Evolutionary conservation across 805 yeast species (phyloP), one percentile per base, ranked within the genome.

Genomic region (Metschnikowia noctiluminum): DNA sequence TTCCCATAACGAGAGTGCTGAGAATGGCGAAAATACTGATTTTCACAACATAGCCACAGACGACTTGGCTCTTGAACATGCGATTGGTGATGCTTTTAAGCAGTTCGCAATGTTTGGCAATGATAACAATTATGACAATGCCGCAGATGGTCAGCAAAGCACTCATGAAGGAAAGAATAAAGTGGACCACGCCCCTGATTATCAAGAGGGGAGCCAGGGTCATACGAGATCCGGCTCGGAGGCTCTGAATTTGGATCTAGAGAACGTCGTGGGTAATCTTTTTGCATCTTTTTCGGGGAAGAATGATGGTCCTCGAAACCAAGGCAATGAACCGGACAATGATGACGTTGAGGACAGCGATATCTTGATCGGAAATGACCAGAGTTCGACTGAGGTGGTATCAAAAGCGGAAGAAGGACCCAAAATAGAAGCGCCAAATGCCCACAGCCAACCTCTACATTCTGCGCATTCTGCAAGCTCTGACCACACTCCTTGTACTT

Each of bases 61-160:
- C 14, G 58, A 56, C 48, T 42, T 56, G 30, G 56, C 43, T 9
- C 48, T 57, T 21, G 68, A 68, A 45, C 62, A 61, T 39, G 73
- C 73, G 34, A 69, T 71, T 38, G 75, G 72, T 14, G 67, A 68
- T 51, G 76, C 69, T 0, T 68, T 72, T 51, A 50, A 62, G 61
- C 54, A 71, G 58, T 53, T 69, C 64, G 53, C 65, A 56, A 47
- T 60, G 43, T 44, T 55, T 12, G 46, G 36, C 14, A 15, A 34
- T 13, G 40, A 36, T 21, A 12, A 7, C 15, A 26, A 31, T 14
- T 28, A 40, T 11, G 36, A 11, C 10, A 5, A 12, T 13, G 16
- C 42, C 13, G 31, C n/a, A 11, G 28, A 1, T 15, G 14, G 16
- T 13, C 21, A 13, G n/a, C 12, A 38, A 7, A 27, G n/a, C 28